Base-by-base conservation (phyloP, 169 alveolate species). In the Cryptosporidium parvum region DNA sequence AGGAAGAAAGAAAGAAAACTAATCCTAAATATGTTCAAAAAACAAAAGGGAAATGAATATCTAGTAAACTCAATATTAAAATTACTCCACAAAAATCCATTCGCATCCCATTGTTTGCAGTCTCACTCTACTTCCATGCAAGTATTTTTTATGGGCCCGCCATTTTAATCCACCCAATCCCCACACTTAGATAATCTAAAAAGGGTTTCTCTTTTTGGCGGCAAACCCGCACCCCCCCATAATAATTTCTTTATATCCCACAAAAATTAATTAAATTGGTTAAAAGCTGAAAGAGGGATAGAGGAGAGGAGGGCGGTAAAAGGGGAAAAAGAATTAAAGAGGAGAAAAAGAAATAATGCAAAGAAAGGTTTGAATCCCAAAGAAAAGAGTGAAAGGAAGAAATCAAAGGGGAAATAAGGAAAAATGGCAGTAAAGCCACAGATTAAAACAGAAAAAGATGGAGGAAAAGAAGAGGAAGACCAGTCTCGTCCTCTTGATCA, bases 401-500 rank as follows among this genome's bases (percentile, higher is more conserved):
- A 29, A 65, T 31, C 10, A 37, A 31, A 65, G 51, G 72, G 44
- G 84, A n/a, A 70, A 70, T 37, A 37, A 44, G 29, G 18, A 45
- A 75, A 75, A 39, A 75, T 75, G 86, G 86, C 56, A 45, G 72
- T 33, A 14, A 59, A 75, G 52, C 58, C 86, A 6, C 44, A 51
- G 23, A 48, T 21, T 48, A 71, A 26, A 16, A 45, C 18, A 6
- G 69, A 48, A 26, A 29, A 56, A 4, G 72, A 44, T 42, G 75
- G 70, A 23, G 80, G 68, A 10, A 73, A 73, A 35, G 53, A 31
- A 7, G 75, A 80, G 14, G 89, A 80, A 37, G 75, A 62, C 42
- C 75, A 80, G 62, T 65, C 89, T 7, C 73, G 75, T 62, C 89
- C 89, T 10, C 91, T 95, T 37, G 96, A 95, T 68, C 97, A 94